Conservation (phyloP, 2,329 filamentous ascomycete genomes). For the Aspergillus caelatus region DNA sequence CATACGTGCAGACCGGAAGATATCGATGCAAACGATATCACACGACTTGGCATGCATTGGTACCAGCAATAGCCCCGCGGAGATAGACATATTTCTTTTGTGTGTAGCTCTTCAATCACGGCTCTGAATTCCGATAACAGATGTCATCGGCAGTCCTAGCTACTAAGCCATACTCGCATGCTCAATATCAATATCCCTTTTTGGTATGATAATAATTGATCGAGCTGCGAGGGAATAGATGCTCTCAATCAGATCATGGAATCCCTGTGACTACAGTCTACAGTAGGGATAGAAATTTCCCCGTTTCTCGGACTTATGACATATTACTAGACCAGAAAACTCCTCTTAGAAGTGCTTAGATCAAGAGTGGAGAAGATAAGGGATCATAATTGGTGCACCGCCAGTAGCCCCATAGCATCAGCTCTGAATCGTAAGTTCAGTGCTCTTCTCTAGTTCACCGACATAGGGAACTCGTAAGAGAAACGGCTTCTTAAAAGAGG, state of each 20-base stretch:
- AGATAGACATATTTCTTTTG: neutral
- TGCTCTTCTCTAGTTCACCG: neutral
- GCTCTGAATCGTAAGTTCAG: neutral
- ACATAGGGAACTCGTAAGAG: neutral
- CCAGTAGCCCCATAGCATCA: neutral
- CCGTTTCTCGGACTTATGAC: neutral
- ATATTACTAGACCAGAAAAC: neutral
- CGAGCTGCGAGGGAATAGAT: neutral
- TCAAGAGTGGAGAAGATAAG: neutral
- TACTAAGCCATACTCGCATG: neutral
- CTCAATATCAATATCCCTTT: neutral
- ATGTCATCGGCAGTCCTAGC: neutral
- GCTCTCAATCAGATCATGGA: neutral
- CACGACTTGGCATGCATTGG: neutral
- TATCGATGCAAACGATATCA: neutral
- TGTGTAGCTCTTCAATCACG: neutral
- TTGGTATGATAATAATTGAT: neutral
- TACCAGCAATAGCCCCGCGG: neutral
- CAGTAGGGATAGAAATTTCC: neutral
- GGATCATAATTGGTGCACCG: too few species aligned
- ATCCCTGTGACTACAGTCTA: neutral
- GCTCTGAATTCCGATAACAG: neutral
- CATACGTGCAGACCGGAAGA: neutral
- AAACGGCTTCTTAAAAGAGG: neutral
- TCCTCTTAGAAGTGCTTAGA: neutral